Evolutionary conservation across 257 asterid species (phyloP), one percentile per base, ranked within the genome.

Genomic region (Vinca minor): DNA sequence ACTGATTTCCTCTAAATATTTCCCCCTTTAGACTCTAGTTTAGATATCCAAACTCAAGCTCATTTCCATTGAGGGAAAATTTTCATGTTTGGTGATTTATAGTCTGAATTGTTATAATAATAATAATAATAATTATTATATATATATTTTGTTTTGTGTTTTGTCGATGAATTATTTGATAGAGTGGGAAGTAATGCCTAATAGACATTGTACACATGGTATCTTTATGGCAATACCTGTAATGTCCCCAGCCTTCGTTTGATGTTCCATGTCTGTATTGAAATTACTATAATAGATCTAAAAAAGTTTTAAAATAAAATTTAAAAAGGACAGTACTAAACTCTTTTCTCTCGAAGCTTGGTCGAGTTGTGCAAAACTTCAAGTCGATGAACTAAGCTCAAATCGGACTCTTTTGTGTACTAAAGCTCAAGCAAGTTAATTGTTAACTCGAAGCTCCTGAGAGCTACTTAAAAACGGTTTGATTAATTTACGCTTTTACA

Each of bases 121-220:
- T n/a, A n/a, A n/a, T n/a, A n/a, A n/a, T n/a, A n/a, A n/a, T n/a
- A n/a, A n/a, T n/a, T n/a, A n/a, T n/a, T n/a, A n/a, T n/a, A n/a
- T n/a, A n/a, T n/a, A 38, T 26, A 32, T 12, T 57, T 8, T 67
- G 50, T 7, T 35, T 9, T n/a, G n/a, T n/a, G n/a, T n/a, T n/a
- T n/a, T n/a, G n/a, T 47, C 18, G 26, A 4, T 12, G 60, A 34
- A 57, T 32, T 41, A 70, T 65, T 57, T 42, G 71, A 34, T 14
- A 60, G 61, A 5, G 65, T 10, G 8, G 35, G 57, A 59, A 47
- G 61, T 35, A 34, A 53, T 38, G 38, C 35, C 62, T 0, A 66
- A 58, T 2, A 46, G 41, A 68, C 32, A 71, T 62, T 70, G 76
- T 11, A 13, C 32, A 71, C 73, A 55, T 70, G 74, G 67, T 77